Evolutionary conservation across 2,329 filamentous ascomycete genomes (phyloP).

Genomic region (Gnomoniopsis sp.): DNA sequence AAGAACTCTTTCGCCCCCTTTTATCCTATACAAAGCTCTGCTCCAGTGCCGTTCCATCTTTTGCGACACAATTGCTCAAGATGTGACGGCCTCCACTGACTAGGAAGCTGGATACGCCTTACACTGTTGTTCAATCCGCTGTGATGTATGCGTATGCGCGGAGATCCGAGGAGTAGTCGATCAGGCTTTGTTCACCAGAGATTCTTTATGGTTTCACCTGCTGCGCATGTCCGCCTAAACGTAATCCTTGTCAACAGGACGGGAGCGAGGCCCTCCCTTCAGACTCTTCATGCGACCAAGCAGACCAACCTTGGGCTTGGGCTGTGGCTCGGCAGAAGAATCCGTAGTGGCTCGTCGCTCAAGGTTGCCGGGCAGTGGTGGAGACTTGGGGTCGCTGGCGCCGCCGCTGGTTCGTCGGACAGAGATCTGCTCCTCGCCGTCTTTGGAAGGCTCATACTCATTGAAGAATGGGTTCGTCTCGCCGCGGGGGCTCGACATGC

Average conservation of each 20-base stretch:
- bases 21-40: constrained; percentile 6
- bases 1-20: neutral
- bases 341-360: constrained; percentile 67
- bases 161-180: neutral
- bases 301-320: constrained; percentile 56
- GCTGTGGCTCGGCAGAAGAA: constrained; percentile 37
- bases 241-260: constrained; percentile 12
- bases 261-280: constrained; percentile 55
- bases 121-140: neutral
- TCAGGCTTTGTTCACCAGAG: too few species aligned
- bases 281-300: constrained; percentile 78
- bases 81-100: neutral
- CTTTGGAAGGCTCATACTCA: constrained; percentile 66
- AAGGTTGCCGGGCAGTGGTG: constrained; percentile 59
- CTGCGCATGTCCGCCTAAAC: constrained; percentile 1
- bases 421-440: constrained; percentile 48
- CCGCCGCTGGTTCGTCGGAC: constrained; percentile 35
- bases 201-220: neutral
- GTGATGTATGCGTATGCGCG: neutral
- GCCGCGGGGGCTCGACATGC: constrained; percentile 32
- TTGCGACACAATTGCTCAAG: neutral
- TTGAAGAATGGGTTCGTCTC: constrained; percentile 78
- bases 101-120: neutral
- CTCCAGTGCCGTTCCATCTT: neutral
- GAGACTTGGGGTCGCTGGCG: constrained; percentile 35